Evolutionary conservation across 163 green algal species (phyloP), one percentile per base, ranked within the genome.

Genomic region (Scenedesmus sp.): DNA sequence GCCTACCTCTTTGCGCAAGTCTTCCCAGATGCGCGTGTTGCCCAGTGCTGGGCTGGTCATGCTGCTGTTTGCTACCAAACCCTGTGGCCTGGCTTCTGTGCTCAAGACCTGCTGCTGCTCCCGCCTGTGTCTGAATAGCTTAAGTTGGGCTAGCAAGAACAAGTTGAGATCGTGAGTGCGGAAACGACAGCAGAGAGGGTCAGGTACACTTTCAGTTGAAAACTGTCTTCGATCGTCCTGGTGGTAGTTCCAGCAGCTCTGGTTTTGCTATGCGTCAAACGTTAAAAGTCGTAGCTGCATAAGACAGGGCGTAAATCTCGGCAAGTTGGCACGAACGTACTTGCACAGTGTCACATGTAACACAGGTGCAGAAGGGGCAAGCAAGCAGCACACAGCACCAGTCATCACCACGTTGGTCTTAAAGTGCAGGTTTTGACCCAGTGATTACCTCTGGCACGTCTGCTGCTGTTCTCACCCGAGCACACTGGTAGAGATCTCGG

Each of bases 1-100:
- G 26, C 70, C 9, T 26, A 96, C 94, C 94, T 95, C 94, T 84
- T 94, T 94, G 10, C 93, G 90, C 59, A 96, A 76, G 54, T 96
- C 94, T 56, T 96, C 94, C 94, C 94, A 96, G 7, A 89, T 82
- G n/a, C 94, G 76, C 3, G 91, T 88, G 52, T 92, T 67, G 23
- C 93, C 91, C 34, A 83, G 54, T 56, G 86, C 67, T 79, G 88
- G 73, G 34, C 84, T 82, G n/a, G 60, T 26, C 84, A 79, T 81
- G 62, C 57, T 74, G 83, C n/a, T 87, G 55, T 18, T 66, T 87
- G 52, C 55, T 8, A 84, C 4, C 70, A 46, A 79, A 52, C 70
- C 70, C 70, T 79, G 12, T 79, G 70, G 23, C 70, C 70, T 34
- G 70, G 70, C 70, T 79, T 52, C 3, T n/a, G 12, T 13, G 12